A percentile compares a stretch with the other conserved stretches of the same genome.
Conservation (phyloP, 139 green algal species). For the Asterochloris sp. region DNA sequence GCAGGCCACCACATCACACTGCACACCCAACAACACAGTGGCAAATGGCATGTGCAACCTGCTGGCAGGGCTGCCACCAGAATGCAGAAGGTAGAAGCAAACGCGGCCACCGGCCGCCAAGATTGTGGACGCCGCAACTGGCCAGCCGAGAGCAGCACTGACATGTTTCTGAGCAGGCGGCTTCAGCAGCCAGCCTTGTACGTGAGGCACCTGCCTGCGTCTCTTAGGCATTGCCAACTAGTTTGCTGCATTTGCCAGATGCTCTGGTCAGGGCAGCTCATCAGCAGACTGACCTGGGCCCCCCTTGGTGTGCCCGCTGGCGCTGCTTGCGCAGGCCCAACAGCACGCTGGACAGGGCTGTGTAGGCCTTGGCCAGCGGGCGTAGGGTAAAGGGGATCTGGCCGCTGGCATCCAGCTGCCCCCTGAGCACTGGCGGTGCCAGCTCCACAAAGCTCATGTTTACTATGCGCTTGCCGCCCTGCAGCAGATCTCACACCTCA, state of each 20-base stretch:
- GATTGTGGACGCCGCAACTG: background rate
- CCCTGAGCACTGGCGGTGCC: background rate
- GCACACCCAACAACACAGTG: background rate
- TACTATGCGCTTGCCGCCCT: too few species aligned
- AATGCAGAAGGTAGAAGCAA: background rate
- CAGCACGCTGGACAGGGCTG: constrained; percentile 6
- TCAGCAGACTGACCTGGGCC: background rate
- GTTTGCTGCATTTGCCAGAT: background rate
- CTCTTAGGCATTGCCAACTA: background rate
- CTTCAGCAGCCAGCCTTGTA: background rate
- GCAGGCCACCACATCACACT: background rate
- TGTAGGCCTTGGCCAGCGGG: constrained; percentile 12
- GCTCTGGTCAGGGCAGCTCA: background rate
- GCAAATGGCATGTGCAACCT: background rate
- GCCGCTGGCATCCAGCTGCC: background rate
- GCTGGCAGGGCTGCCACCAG: background rate
- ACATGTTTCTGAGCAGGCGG: background rate
- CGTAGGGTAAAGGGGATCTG: background rate
- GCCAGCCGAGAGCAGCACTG: background rate
- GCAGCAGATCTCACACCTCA: too few species aligned
- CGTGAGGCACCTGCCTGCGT: background rate
- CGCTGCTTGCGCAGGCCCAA: constrained; percentile 6
- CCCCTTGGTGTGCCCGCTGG: background rate
- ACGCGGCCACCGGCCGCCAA: too few species aligned
- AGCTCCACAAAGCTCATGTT: constrained; percentile 13